Conservation (phyloP, 768 basidiomycete genomes). For the Pisolithus tinctorius region DNA sequence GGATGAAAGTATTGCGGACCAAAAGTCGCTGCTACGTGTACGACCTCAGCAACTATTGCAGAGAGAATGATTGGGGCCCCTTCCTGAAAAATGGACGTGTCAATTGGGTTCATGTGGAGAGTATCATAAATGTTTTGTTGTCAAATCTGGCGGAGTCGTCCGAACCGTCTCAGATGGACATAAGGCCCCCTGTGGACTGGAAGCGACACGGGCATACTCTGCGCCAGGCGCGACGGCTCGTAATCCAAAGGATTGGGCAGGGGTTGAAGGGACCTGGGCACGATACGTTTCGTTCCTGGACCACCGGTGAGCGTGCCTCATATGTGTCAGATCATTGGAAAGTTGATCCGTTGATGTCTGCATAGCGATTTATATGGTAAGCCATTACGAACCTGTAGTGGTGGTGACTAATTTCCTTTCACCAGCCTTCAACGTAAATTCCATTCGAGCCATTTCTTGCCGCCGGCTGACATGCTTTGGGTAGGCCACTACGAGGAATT, state of each 20-base stretch:
- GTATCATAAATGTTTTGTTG: conserved; percentile 47
- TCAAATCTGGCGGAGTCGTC: conserved; percentile 47
- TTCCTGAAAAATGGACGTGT: conserved; percentile 36
- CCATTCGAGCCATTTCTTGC: not conserved
- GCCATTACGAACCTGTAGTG: not conserved
- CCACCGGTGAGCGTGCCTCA: conserved; percentile 43
- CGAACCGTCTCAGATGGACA: conserved; percentile 23
- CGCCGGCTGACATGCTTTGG: not conserved
- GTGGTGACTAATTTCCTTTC: not conserved
- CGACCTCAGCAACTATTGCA: conserved; percentile 53
- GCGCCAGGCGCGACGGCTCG: conserved; percentile 36
- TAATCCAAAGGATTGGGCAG: conserved; percentile 56
- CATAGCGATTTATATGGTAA: conserved; percentile 21
- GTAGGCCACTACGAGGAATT: conserved; percentile 10
- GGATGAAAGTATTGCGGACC: conserved; percentile 31
- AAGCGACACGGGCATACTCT: conserved; percentile 48
- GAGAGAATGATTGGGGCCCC: conserved; percentile 53
- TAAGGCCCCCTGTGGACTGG: conserved; percentile 43
- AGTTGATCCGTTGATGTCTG: conserved; percentile 3
- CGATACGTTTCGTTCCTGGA: conserved; percentile 76
- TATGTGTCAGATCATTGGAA: conserved; percentile 37
- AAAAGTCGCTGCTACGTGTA: conserved; percentile 55
- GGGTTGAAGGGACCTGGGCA: conserved; percentile 69
- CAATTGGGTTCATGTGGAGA: conserved; percentile 61
- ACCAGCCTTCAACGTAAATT: conserved; percentile 48